A percentile compares a stretch with the other conserved stretches of the same genome.
Evolutionary conservation across 1,284 basidiomycete genomes (phyloP).

Genomic region (Microbotryum intermedium): DNA sequence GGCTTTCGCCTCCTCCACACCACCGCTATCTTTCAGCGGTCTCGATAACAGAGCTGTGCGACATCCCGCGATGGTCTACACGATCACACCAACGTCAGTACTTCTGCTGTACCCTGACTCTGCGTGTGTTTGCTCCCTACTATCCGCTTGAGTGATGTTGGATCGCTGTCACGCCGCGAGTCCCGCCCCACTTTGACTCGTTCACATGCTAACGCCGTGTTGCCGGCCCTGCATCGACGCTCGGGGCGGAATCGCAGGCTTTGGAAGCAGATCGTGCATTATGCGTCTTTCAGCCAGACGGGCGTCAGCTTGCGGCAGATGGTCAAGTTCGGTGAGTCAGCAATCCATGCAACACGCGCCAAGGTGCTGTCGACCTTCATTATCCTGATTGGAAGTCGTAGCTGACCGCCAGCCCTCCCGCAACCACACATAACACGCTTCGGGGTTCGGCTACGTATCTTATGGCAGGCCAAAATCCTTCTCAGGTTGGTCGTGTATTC

Average conservation of each 20-base stretch:
- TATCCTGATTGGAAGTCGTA: not conserved
- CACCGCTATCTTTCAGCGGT: too few species aligned
- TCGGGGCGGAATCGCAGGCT: constrained; percentile 39
- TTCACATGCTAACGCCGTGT: too few species aligned
- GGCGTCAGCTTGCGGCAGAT: constrained; percentile 83
- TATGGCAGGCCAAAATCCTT: constrained; percentile 61
- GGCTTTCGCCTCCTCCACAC: too few species aligned
- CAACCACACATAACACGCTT: not conserved
- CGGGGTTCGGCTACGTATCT: not conserved
- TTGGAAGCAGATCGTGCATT: constrained; percentile 89
- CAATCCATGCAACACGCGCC: not conserved
- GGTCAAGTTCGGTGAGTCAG: constrained; percentile 54
- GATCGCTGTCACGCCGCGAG: too few species aligned
- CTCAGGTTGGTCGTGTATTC: constrained; percentile 33
- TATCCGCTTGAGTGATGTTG: too few species aligned
- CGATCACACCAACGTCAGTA: not conserved
- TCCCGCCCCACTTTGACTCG: too few species aligned
- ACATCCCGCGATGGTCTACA: not conserved
- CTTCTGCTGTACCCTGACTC: not conserved
- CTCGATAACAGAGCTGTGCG: too few species aligned
- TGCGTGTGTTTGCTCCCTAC: too few species aligned
- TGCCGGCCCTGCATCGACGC: not conserved
- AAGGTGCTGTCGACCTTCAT: too few species aligned
- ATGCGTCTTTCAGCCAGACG: constrained; percentile 69
- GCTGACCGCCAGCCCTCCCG: not conserved